Evolutionary conservation across 108 stramenopile genomes (phyloP).

Genomic region (Aurantiochytrium sp.): DNA sequence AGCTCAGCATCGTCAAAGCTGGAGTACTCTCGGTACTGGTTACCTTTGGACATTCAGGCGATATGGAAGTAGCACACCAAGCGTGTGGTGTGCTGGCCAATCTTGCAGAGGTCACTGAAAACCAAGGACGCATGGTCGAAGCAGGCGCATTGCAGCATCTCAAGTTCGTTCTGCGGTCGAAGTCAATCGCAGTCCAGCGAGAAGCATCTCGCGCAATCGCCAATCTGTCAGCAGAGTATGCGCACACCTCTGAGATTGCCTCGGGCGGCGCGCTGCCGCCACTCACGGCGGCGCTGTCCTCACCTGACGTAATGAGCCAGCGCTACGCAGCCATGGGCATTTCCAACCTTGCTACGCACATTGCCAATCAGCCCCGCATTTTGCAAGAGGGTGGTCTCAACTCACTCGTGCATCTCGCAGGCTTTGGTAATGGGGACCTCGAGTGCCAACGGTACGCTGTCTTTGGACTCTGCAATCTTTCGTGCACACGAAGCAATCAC

Average conservation of each 20-base stretch:
- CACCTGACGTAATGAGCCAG: constrained; percentile 60
- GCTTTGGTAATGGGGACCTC: constrained; percentile 51
- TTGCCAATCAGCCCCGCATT: constrained; percentile 52
- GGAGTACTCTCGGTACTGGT: constrained; percentile 49
- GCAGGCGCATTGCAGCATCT: constrained; percentile 65
- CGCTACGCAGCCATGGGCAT: constrained; percentile 73
- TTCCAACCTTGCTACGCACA: constrained; percentile 61
- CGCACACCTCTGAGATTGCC: constrained; percentile 58
- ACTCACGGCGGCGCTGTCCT: constrained; percentile 55
- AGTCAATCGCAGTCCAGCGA: constrained; percentile 58
- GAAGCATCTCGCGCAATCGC: constrained; percentile 67
- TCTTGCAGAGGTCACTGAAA: constrained; percentile 55
- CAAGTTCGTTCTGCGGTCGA: constrained; percentile 62
- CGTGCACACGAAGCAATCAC: constrained; percentile 56
- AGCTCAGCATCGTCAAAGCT: constrained; percentile 43
- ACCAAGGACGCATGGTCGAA: constrained; percentile 59
- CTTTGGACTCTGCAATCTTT: constrained; percentile 62
- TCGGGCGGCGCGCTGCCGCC: constrained; percentile 56
- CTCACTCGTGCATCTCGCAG: constrained; percentile 44
- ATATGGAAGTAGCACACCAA: constrained; percentile 59
- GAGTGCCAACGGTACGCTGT: constrained; percentile 65
- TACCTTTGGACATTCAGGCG: constrained; percentile 48
- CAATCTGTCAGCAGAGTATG: constrained; percentile 66
- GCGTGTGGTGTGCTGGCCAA: constrained; percentile 54
- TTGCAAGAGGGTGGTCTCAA: constrained; percentile 58